These are phyloP conservation scores for Russula sp. DNA, from an alignment of 768 basidiomycete genomes.

Conservation along the genomic window DNA sequence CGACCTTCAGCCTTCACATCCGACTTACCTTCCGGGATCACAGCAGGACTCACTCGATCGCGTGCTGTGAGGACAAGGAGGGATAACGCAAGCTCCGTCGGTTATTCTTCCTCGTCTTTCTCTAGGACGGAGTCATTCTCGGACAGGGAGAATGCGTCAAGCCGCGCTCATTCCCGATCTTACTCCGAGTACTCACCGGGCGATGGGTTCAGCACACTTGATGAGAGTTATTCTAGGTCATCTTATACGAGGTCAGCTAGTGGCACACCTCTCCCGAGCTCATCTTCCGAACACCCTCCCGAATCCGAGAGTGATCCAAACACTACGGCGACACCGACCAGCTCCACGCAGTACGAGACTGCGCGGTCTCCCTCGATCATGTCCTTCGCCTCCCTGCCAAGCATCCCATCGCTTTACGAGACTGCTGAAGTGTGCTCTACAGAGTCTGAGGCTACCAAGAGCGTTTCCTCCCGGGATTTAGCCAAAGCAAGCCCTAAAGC, in stretches of 20 bases:
- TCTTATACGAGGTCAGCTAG: constrained; percentile 16
- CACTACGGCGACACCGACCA: constrained; percentile 24
- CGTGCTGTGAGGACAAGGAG: constrained; percentile 51
- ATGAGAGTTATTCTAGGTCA: constrained; percentile 21
- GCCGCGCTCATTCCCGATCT: constrained; percentile 29
- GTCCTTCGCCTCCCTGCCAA: constrained; percentile 53
- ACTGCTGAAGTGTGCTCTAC: constrained; percentile 32
- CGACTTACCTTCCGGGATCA: constrained; percentile 36
- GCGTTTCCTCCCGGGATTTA: constrained; percentile 9
- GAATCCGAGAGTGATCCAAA: constrained; percentile 31
- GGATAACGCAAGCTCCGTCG: constrained; percentile 36
- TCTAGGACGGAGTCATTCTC: constrained; percentile 39
- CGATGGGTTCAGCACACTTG: constrained; percentile 25
- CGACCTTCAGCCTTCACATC: constrained; percentile 39
- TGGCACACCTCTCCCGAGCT: constrained; percentile 29
- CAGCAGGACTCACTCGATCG: constrained; percentile 47
- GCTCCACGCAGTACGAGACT: constrained; percentile 37
- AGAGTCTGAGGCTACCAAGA: constrained; percentile 26
- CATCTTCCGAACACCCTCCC: constrained; percentile 29
- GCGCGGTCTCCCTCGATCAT: constrained; percentile 40
- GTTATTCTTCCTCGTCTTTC: constrained; percentile 38
- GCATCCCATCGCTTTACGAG: constrained; percentile 46
- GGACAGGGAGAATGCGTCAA: constrained; percentile 52
- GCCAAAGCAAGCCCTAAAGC: constrained; percentile 18
- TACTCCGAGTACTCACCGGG: constrained; percentile 26